Evolutionary conservation across 768 basidiomycete species (phyloP).

Genomic region (Xanthoconium purpureum): DNA sequence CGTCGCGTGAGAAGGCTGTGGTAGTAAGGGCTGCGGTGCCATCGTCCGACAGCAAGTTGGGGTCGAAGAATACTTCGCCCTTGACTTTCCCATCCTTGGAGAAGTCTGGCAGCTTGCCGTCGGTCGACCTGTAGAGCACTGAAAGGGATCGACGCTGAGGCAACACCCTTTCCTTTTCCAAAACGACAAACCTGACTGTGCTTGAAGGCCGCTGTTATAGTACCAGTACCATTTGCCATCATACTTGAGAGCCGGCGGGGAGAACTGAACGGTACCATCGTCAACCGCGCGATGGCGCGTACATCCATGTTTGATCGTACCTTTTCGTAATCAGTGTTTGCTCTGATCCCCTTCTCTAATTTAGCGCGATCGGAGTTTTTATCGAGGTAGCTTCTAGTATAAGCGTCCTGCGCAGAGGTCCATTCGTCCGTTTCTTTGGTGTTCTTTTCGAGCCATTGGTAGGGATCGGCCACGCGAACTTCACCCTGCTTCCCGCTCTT

Average conservation of each 20-base stretch:
- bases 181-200: constrained; percentile 46
- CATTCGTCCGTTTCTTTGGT: constrained; percentile 63
- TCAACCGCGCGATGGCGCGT: neutral
- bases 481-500: constrained; percentile 59
- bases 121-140: constrained; percentile 65
- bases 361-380: constrained; percentile 56
- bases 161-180: neutral
- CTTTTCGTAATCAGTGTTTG: constrained; percentile 51
- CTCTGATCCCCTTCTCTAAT: constrained; percentile 57
- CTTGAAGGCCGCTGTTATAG: constrained; percentile 73
- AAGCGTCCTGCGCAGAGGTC: constrained; percentile 58
- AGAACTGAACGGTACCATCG: constrained; percentile 45
- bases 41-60: constrained; percentile 69
- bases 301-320: constrained; percentile 22
- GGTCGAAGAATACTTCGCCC: constrained; percentile 79
- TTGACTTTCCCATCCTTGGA: constrained; percentile 40
- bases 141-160: neutral
- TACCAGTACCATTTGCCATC: constrained; percentile 81
- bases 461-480: constrained; percentile 67
- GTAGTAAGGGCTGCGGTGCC: constrained; percentile 64
- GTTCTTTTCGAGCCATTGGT: constrained; percentile 69
- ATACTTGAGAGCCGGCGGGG: constrained; percentile 54
- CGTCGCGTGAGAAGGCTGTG: constrained; percentile 60
- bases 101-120: constrained; percentile 52
- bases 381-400: constrained; percentile 59